phyloP scores from a whole-genome alignment of 306 rosid species.

The Lathyrus sativus region DNA sequence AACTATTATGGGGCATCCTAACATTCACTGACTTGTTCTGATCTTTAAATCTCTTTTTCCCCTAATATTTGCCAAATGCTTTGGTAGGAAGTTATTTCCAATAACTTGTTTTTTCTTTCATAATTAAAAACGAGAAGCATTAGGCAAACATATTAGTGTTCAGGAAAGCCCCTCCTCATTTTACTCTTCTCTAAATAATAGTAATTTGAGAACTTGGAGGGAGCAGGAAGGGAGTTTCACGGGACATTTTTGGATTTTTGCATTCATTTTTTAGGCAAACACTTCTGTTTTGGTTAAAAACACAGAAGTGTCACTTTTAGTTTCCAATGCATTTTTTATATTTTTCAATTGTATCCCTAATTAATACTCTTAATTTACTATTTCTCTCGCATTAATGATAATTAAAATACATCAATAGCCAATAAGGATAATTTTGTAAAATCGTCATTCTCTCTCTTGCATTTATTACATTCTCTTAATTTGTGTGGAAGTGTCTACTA shows the following conservation, averaged over 20 bases:
- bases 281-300: not conserved
- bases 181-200: constrained; percentile 13
- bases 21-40: constrained; percentile 28
- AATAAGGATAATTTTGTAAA: no score
- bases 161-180: not conserved
- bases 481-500: no score
- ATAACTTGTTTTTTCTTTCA: not conserved
- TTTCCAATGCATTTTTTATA: no score
- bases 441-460: no score
- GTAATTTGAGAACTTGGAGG: constrained; percentile 10
- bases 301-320: no score
- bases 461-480: no score
- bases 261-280: constrained; percentile 6
- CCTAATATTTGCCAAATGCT: constrained; percentile 9
- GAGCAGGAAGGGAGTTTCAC: constrained; percentile 8
- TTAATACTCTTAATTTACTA: no score
- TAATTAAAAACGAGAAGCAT: constrained; percentile 18
- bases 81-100: constrained; percentile 15
- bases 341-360: no score
- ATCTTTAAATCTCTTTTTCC: constrained; percentile 17
- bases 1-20: constrained; percentile 37
- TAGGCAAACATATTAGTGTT: constrained; percentile 20
- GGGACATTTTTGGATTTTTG: constrained; percentile 11
- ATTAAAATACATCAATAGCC: no score
- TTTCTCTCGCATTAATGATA: no score